Conservation (phyloP, 2,329 filamentous ascomycete species). For the Scedosporium aurantiacum region DNA sequence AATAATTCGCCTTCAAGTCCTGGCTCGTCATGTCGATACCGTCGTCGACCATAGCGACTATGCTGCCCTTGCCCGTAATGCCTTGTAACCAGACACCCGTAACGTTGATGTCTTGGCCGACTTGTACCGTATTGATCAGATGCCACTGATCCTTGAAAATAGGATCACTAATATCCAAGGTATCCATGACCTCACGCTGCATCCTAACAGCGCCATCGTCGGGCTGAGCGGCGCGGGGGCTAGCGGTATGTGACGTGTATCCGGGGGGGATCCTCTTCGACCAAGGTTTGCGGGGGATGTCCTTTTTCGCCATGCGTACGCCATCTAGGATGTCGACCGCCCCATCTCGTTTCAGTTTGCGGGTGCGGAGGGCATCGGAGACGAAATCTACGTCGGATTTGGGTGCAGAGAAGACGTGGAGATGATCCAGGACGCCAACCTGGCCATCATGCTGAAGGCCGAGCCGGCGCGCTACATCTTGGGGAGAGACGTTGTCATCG, state of each 20-base stretch:
- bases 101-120: slow-evolving; percentile 92
- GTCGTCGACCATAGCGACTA: slow-evolving; percentile 91
- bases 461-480: slow-evolving; percentile 58
- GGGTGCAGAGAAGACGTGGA: slow-evolving; percentile 75
- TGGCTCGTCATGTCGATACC: slow-evolving; percentile 92
- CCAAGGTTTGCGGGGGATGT: slow-evolving; percentile 37
- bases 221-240: slow-evolving; percentile 7
- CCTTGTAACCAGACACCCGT: slow-evolving; percentile 85
- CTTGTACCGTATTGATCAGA: slow-evolving; percentile 68
- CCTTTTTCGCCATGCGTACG: slow-evolving; percentile 72
- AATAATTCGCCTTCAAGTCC: slow-evolving; percentile 89
- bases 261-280: slow-evolving; percentile 34
- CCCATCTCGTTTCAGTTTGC: slow-evolving; percentile 13
- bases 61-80: slow-evolving; percentile 79
- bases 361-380: slow-evolving; percentile 7
- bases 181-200: slow-evolving; percentile 49
- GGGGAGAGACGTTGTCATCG: slow-evolving; percentile 51
- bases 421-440: slow-evolving; percentile 64
- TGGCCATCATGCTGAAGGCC: slow-evolving; percentile 72
- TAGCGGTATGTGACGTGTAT: not conserved
- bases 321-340: slow-evolving; percentile 54
- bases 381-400: slow-evolving; percentile 52
- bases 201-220: slow-evolving; percentile 37
- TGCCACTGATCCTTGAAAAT: slow-evolving; percentile 96
- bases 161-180: slow-evolving; percentile 72